Evolutionary conservation across 768 basidiomycete species (phyloP), one percentile per base, ranked within the genome.

Genomic region (Phlegmacium glaucopus): DNA sequence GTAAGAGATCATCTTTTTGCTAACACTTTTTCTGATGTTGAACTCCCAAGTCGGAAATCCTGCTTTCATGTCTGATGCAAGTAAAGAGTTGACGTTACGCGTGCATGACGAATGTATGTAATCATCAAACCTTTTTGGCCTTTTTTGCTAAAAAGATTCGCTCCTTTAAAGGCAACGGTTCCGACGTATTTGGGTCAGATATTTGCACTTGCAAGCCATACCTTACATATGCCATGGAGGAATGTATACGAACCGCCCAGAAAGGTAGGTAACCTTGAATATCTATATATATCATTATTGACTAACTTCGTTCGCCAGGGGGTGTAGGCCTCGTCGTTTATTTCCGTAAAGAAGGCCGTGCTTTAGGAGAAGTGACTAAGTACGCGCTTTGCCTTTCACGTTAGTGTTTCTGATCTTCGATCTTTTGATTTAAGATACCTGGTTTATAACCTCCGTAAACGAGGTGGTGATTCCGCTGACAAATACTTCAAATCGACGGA

Each of bases 371-470:
- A 66, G 93, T 95, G 10, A 92, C 90, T 38, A 93, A 92, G 82
- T 89, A 57, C 52, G 75, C 71, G 22, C 41, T 15, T 34, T n/a
- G 11, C 32, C 32, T 3, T 5, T 22, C 22, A 22, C 22, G 22
- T 5, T 22, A 22, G 22, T 22, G 5, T n/a, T 18, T 6, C 25
- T 26, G 48, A 16, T 26, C 22, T 16, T 16, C 9, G 27, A 11
- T 18, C 39, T 17, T 39, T 44, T 35, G n/a, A n/a, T 13, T 16
- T 22, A 49, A 90, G 84, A 58, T 92, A 94, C 67, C 80, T 95
- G 39, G 94, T 97, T 6, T 98, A 98, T 68, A 98, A 98, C 70
- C 79, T 94, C 9, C 86, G 95, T 49, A 97, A 98, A 69, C 86
- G 95, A 37, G 90, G 87, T 3, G 94, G 93, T 6, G 95, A 98